These are phyloP conservation scores for Fusarium sp. DNA, from an alignment of 2,329 filamentous ascomycete genomes.

Conservation along the genomic window DNA sequence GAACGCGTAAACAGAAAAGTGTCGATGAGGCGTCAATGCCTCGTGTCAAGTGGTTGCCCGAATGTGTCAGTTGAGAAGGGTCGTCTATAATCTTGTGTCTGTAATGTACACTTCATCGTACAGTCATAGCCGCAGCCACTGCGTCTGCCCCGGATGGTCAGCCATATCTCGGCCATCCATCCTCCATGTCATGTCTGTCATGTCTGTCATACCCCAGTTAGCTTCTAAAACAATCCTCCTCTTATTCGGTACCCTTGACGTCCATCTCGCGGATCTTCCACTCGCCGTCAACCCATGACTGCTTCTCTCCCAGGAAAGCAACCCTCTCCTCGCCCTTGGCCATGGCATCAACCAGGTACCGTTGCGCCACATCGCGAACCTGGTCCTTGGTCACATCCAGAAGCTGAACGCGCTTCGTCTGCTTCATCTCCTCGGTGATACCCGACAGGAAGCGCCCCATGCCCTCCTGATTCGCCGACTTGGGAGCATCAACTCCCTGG, in stretches of 20 bases:
- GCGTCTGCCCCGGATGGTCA: conserved; percentile 16
- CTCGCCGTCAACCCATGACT: conserved; percentile 74
- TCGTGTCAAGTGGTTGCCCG: neutral
- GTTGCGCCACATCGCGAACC: conserved; percentile 80
- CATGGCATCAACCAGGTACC: conserved; percentile 75
- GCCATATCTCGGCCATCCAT: conserved; percentile 2
- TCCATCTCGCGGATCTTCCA: conserved; percentile 84
- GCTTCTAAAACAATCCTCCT: neutral
- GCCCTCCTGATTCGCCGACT: conserved; percentile 85
- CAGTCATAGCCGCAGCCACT: conserved; percentile 22
- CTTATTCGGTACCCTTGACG: conserved; percentile 55
- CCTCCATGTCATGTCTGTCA: neutral
- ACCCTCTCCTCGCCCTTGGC: conserved; percentile 67
- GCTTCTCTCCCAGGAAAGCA: conserved; percentile 83
- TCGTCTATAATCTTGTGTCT: conserved; percentile 43
- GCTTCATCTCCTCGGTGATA: conserved; percentile 87
- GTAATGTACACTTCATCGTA: conserved; percentile 43
- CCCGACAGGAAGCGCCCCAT: conserved; percentile 85
- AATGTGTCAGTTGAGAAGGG: conserved; percentile 32
- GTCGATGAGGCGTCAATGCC: neutral
- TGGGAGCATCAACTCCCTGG: conserved; percentile 87
- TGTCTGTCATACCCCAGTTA: neutral
- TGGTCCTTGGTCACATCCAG: conserved; percentile 85
- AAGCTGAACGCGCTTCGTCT: conserved; percentile 80
- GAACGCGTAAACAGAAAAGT: conserved; percentile 55